Conservation (phyloP, 2,329 filamentous ascomycete species). For the Fusarium liriodendri region DNA sequence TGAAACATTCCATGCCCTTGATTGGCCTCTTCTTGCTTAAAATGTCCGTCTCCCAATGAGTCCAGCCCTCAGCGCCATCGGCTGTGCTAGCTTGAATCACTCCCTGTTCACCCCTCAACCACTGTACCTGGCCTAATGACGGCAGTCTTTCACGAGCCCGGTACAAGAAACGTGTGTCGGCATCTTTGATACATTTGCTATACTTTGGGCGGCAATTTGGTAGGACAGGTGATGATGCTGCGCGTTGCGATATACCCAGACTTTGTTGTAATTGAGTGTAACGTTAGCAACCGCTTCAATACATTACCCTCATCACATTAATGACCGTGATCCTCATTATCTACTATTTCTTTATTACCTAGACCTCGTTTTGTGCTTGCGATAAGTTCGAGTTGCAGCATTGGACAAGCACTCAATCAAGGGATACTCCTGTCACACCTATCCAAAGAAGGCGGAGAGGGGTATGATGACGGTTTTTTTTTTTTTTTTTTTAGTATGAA, state of each 20-base stretch:
- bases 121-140: not conserved
- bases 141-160: not conserved
- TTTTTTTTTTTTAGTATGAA: not conserved
- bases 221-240: not conserved
- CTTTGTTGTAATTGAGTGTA: not conserved
- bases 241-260: not conserved
- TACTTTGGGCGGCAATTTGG: not conserved
- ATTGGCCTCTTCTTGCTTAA: not conserved
- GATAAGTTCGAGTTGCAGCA: not conserved
- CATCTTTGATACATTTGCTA: not conserved
- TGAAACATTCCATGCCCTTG: not conserved
- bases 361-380: not conserved
- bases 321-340: not conserved
- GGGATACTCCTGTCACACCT: not conserved
- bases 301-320: not conserved
- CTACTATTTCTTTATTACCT: not conserved
- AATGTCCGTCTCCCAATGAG: not conserved
- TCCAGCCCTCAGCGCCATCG: not conserved
- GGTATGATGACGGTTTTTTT: not conserved
- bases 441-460: not conserved
- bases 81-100: not conserved
- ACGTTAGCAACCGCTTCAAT: not conserved
- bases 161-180: not conserved
- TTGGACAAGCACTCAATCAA: not conserved
- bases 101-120: not conserved